These are phyloP conservation scores for Ananas comosus DNA, from an alignment of 176 grass and related monocot species.

Conservation along the genomic window DNA sequence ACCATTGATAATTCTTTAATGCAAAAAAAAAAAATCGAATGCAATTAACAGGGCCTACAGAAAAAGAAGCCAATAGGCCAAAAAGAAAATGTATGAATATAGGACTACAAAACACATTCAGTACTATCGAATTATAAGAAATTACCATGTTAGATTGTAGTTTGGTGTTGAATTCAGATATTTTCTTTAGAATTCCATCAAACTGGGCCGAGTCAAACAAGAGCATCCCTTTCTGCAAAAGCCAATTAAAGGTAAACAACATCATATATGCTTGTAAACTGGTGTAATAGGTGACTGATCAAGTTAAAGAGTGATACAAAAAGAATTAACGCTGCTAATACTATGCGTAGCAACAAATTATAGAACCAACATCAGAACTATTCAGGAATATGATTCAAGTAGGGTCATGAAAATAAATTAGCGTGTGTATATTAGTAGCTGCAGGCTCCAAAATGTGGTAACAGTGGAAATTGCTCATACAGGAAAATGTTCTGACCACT, in stretches of 20 bases:
- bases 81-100: too few relatives aligned
- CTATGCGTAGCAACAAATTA: too few relatives aligned
- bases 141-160: constrained; percentile 59
- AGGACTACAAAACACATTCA: neutral
- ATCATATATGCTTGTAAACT: neutral
- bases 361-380: too few relatives aligned
- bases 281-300: neutral
- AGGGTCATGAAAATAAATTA: too few relatives aligned
- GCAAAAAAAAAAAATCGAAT: too few relatives aligned
- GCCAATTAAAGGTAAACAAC: neutral
- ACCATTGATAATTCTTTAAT: too few relatives aligned
- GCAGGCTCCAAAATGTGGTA: neutral
- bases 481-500: neutral
- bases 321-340: too few relatives aligned
- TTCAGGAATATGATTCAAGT: too few relatives aligned
- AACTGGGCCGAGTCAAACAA: constrained; percentile 91
- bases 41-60: too few relatives aligned
- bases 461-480: neutral
- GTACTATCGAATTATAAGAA: neutral
- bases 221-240: constrained; percentile 84
- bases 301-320: too few relatives aligned
- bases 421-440: too few relatives aligned
- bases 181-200: constrained; percentile 91
- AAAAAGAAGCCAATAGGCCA: too few relatives aligned
- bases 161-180: constrained; percentile 66